A percentile compares a stretch with the other conserved stretches of the same genome.
Conservation (phyloP, 2,329 filamentous ascomycete species). For the Arthrobotrys pseudoclavata region DNA sequence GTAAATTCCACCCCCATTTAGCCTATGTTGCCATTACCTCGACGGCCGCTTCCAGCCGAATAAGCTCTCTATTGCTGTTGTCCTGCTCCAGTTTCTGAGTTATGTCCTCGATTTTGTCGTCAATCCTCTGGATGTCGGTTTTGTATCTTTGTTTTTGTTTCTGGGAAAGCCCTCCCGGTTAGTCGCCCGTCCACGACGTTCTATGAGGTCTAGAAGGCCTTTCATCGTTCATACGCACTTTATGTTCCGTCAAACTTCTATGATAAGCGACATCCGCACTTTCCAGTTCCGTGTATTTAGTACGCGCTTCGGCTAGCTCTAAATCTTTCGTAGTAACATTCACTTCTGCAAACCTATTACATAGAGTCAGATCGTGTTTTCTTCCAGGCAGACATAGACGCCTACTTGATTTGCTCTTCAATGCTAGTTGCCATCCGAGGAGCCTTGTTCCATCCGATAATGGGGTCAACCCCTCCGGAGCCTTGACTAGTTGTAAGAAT, state of each 20-base stretch:
- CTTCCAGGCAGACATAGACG: background rate
- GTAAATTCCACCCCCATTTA: no score
- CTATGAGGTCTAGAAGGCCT: no score
- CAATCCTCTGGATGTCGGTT: conserved; percentile 71
- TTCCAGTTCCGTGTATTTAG: conserved; percentile 11
- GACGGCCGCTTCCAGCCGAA: conserved; percentile 69
- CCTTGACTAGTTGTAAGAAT: conserved; percentile 57
- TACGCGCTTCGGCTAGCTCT: conserved; percentile 10
- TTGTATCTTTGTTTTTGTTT: conserved; percentile 73
- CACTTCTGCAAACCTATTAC: conserved; percentile 17
- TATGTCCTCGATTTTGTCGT: conserved; percentile 75
- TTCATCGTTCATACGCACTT: conserved; percentile 4
- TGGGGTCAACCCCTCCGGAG: conserved; percentile 62
- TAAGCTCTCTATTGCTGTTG: conserved; percentile 76
- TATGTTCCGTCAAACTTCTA: background rate
- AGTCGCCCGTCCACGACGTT: background rate
- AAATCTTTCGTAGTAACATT: conserved; percentile 6
- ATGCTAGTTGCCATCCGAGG: conserved; percentile 85
- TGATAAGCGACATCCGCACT: background rate
- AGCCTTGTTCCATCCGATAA: conserved; percentile 69
- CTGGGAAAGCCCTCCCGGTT: conserved; percentile 61
- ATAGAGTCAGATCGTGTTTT: background rate
- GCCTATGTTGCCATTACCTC: background rate
- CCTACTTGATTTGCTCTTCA: conserved; percentile 74
- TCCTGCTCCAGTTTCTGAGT: conserved; percentile 73